Percentiles rank a stretch among this genome's conserved stretches.
Evolutionary conservation across 1,139 yeast species (phyloP).

Genomic region (Barnettozyma hawaiiensis): DNA sequence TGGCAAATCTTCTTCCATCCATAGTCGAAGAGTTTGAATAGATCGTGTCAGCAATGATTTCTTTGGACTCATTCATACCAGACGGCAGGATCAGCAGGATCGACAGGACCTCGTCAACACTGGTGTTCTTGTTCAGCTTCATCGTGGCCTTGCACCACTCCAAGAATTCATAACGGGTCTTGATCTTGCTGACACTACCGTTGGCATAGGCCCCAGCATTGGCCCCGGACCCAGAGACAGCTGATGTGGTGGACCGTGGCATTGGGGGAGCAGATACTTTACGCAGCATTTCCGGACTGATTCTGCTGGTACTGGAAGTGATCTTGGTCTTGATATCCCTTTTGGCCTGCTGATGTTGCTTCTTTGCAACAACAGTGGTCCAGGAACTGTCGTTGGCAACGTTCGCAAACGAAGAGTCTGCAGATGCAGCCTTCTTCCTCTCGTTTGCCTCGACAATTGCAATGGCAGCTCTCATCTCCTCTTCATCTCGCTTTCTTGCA

Average conservation of each 20-base stretch:
- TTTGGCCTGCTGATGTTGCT: constrained; percentile 17
- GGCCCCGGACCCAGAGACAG: constrained; percentile 19
- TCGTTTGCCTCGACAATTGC: constrained; percentile 17
- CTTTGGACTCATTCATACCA: constrained; percentile 58
- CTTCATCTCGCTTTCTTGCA: constrained; percentile 18
- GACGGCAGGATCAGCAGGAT: constrained; percentile 77
- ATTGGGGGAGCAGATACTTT: constrained; percentile 38
- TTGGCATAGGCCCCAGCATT: constrained; percentile 32
- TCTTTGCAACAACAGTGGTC: constrained; percentile 29
- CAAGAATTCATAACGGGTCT: constrained; percentile 57
- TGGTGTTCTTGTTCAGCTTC: constrained; percentile 68
- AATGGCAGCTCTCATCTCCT: constrained; percentile 8
- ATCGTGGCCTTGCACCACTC: constrained; percentile 81
- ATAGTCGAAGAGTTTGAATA: constrained; percentile 85
- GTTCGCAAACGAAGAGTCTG: constrained; percentile 6
- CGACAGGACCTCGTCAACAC: constrained; percentile 69
- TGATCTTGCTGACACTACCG: constrained; percentile 22
- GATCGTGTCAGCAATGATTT: constrained; percentile 87
- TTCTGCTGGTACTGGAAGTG: constrained; percentile 10
- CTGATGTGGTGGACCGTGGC: too few species aligned
- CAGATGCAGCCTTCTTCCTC: constrained; percentile 19
- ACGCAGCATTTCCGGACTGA: constrained; percentile 43
- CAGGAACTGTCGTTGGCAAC: constrained; percentile 27
- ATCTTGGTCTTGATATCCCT: constrained; percentile 9
- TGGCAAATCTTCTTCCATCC: constrained; percentile 94